These are phyloP conservation scores for Yamadazyma nakazawae DNA, from an alignment of 805 yeast species.

Conservation along the genomic window DNA sequence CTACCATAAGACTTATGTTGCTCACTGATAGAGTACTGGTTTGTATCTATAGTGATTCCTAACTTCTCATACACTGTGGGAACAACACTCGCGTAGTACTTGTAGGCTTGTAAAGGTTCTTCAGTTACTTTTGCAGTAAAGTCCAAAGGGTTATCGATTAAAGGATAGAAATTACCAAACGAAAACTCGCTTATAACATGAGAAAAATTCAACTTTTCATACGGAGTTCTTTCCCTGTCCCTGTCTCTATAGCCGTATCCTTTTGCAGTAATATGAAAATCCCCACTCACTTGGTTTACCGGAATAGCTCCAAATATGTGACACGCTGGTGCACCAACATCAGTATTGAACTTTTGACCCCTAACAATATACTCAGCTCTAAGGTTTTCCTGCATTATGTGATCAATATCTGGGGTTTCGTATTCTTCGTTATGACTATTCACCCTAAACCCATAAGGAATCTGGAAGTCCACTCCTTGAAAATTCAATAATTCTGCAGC, in stretches of 20 bases:
- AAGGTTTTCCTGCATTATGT: constrained; percentile 60
- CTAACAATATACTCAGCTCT: constrained; percentile 56
- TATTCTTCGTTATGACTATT: constrained; percentile 45
- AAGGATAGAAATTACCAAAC: constrained; percentile 87
- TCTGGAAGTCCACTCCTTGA: constrained; percentile 58
- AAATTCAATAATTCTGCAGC: constrained; percentile 74
- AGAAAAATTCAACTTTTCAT: constrained; percentile 64
- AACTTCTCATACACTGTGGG: constrained; percentile 74
- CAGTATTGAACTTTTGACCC: constrained; percentile 41
- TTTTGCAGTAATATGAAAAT: constrained; percentile 76
- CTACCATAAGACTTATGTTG: constrained; percentile 29
- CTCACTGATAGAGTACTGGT: constrained; percentile 76
- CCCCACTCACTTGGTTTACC: constrained; percentile 82
- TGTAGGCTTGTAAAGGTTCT: constrained; percentile 48
- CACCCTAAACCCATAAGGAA: constrained; percentile 29
- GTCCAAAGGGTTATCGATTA: constrained; percentile 84
- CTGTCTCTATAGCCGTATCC: constrained; percentile 61
- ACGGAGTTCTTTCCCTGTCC: constrained; percentile 44
- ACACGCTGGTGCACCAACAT: constrained; percentile 67
- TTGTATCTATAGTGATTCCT: constrained; percentile 73
- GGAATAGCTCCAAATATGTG: constrained; percentile 80
- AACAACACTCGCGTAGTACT: constrained; percentile 73
- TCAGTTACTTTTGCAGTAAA: constrained; percentile 58
- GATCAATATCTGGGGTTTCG: constrained; percentile 63
- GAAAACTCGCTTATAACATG: constrained; percentile 86